Base-by-base conservation (phyloP, 1,139 yeast species). In the Yueomyces sp. region DNA sequence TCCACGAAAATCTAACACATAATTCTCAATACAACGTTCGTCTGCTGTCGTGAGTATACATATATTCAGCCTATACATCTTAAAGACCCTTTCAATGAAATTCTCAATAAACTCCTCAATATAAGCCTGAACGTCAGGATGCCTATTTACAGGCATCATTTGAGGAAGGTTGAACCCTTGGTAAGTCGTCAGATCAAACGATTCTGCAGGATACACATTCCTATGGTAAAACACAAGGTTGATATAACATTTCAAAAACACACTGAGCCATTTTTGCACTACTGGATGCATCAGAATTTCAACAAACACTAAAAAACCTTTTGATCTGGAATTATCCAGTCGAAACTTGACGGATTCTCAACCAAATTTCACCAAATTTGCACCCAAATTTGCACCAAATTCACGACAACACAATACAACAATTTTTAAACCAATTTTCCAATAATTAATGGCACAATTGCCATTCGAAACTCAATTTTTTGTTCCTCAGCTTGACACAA, bases 121-220 rank as follows among this genome's bases (percentile, higher is more conserved):
- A 41, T 61, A 59, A 1, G 47, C 43, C 36, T 54, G 56, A 28
- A 61, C 39, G 4, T 42, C 49, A 1, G 56, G 58, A 42, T 60
- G 56, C 38, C 64, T 52, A 37, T 53, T 57, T 3, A 60, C 49
- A 0, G 65, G 65, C 4, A 56, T 40, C 42, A 47, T 53, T 27
- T 57, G 59, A 1, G 65, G 64, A 32, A 61, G 44, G 41, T 58
- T 57, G 41, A 61, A 61, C 12, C 57, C 57, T 42, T 61, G 62
- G 37, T 52, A 59, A 4, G 57, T 58, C 2, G 61, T 58, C 41
- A 55, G 44, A 31, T 52, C 55, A 41, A 61, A 61, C 1, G 63
- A 53, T 27, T 48, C 55, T 8, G 48, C 32, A 3, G 65, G 65
- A 40, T 61, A 61, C 3, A 60, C 57, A 38, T 59, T 57, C 38